Conservation (phyloP, 2,329 filamentous ascomycete genomes). For the Paraphoma chrysanthemicola region DNA sequence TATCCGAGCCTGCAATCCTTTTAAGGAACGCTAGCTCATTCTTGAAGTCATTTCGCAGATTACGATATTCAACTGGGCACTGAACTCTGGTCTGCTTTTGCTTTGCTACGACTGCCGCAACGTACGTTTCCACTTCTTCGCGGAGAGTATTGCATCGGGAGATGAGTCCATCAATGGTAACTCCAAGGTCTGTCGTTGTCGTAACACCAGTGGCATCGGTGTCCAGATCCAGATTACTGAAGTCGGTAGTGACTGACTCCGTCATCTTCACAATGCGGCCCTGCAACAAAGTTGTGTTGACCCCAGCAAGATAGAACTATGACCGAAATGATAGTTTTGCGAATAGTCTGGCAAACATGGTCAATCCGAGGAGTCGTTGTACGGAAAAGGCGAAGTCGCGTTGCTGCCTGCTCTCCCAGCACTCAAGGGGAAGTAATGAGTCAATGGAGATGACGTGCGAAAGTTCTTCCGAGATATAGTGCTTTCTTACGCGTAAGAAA, state of each 20-base stretch:
- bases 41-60: conserved; percentile 42
- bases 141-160: conserved; percentile 47
- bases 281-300: neutral
- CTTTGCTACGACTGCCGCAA: conserved; percentile 40
- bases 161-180: conserved; percentile 42
- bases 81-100: conserved; percentile 42
- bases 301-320: neutral
- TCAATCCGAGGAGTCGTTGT: neutral
- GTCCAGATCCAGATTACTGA: conserved; percentile 18
- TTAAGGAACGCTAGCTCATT: conserved; percentile 44
- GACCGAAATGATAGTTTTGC: neutral
- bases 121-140: conserved; percentile 52
- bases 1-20: conserved; percentile 31
- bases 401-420: neutral
- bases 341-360: neutral
- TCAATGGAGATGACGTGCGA: too few species aligned
- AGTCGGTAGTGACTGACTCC: conserved; percentile 15
- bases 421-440: neutral
- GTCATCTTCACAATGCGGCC: conserved; percentile 12
- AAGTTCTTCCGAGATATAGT: too few species aligned
- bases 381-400: neutral
- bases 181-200: conserved; percentile 24
- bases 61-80: conserved; percentile 46
- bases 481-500: too few species aligned
- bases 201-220: neutral